A percentile compares a stretch with the other conserved stretches of the same genome.
Evolutionary conservation across 257 asterid genomes (phyloP).

Genomic region (Jacaranda copaia): DNA sequence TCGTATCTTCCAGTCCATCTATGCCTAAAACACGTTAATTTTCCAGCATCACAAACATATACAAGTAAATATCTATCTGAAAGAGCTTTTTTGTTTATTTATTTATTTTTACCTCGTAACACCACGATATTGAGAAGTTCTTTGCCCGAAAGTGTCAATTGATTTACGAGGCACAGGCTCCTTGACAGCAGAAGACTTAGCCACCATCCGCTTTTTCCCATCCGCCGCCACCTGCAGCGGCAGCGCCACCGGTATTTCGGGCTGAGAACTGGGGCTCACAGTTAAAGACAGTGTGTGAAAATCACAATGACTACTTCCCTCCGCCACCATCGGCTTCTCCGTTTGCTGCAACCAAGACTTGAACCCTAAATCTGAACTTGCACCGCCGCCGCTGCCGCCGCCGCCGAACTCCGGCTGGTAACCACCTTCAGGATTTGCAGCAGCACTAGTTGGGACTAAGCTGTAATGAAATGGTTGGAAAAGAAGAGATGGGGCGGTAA

Average conservation of each 20-base stretch:
- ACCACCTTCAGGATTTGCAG: conserved; percentile 27
- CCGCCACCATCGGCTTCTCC: conserved; percentile 43
- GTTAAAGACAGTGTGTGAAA: conserved; percentile 61
- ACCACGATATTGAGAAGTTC: conserved; percentile 90
- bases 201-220: conserved; percentile 55
- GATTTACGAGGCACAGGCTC: conserved; percentile 70
- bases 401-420: conserved; percentile 41
- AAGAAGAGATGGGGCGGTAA: conserved; percentile 33
- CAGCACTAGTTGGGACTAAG: conserved; percentile 20
- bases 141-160: conserved; percentile 78
- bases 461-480: conserved; percentile 42
- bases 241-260: conserved; percentile 25
- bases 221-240: conserved; percentile 43
- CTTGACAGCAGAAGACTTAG: conserved; percentile 38
- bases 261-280: conserved; percentile 46
- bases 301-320: conserved; percentile 37
- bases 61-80: neutral
- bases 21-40: conserved; percentile 50
- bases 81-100: neutral
- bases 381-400: conserved; percentile 43
- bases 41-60: neutral
- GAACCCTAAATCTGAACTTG: conserved; percentile 52
- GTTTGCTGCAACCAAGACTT: conserved; percentile 63
- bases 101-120: conserved; percentile 66
- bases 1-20: conserved; percentile 93